Percentiles rank a stretch among this genome's conserved stretches.
These are phyloP conservation scores for Didymosphaeria variabile DNA, from an alignment of 2,329 filamentous ascomycete species.

Conservation along the genomic window DNA sequence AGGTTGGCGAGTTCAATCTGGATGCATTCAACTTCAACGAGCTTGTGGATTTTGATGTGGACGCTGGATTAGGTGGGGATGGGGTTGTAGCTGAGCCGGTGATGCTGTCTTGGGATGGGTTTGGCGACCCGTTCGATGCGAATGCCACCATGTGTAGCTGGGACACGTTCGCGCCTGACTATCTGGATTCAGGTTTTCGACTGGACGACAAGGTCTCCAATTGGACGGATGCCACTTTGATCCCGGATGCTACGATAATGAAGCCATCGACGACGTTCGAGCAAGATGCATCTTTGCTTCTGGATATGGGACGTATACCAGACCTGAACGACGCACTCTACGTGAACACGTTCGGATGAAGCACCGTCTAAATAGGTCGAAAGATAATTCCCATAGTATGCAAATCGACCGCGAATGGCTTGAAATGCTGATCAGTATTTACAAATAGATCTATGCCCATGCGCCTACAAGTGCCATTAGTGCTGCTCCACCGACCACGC, in stretches of 20 bases:
- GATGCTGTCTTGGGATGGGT: constrained; percentile 18
- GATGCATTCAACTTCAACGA: constrained; percentile 39
- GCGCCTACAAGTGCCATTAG: constrained; percentile 74
- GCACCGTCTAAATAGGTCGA: background rate
- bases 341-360: constrained; percentile 3
- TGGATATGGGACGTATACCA: constrained; percentile 14
- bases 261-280: constrained; percentile 27
- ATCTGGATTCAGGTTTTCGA: constrained; percentile 7
- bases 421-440: background rate
- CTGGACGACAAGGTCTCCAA: constrained; percentile 10
- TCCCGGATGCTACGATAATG: constrained; percentile 11
- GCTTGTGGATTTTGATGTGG: constrained; percentile 32
- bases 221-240: constrained; percentile 8
- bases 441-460: constrained; percentile 59
- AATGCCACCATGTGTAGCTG: constrained; percentile 25
- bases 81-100: constrained; percentile 17
- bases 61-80: constrained; percentile 20
- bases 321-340: constrained; percentile 4
- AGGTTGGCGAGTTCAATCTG: background rate
- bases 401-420: background rate
- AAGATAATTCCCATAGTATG: background rate
- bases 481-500: constrained; percentile 67
- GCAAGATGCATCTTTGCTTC: constrained; percentile 26
- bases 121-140: constrained; percentile 28
- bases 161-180: constrained; percentile 19